These are phyloP conservation scores for Penicillium decumbens DNA, from an alignment of 2,329 filamentous ascomycete species.

Conservation along the genomic window DNA sequence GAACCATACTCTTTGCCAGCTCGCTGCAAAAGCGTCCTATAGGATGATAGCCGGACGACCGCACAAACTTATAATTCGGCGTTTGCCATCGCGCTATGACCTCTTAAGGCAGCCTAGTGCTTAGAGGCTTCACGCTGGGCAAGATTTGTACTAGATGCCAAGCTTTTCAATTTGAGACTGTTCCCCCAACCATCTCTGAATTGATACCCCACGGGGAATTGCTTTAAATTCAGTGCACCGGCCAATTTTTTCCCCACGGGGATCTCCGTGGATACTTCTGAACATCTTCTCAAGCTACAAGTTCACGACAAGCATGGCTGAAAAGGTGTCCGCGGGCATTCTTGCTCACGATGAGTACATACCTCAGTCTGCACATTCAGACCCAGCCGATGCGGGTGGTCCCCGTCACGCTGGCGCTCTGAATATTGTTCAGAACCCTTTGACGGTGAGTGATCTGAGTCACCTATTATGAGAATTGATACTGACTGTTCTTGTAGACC, in stretches of 20 bases:
- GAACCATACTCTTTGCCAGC: neutral
- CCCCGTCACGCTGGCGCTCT: slow-evolving; percentile 42
- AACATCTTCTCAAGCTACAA: neutral
- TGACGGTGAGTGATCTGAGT: slow-evolving; percentile 37
- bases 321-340: slow-evolving; percentile 5
- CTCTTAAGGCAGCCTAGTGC: neutral
- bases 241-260: neutral
- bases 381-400: slow-evolving; percentile 2
- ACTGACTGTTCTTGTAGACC: slow-evolving; percentile 24
- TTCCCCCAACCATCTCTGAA: neutral
- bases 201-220: slow-evolving; percentile 1
- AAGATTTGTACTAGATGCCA: neutral
- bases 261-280: neutral
- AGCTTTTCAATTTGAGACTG: neutral
- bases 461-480: neutral
- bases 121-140: neutral
- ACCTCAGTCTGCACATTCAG: neutral
- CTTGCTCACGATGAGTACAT: slow-evolving; percentile 11
- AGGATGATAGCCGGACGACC: neutral
- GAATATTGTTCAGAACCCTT: slow-evolving; percentile 47
- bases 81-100: neutral
- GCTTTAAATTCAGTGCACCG: slow-evolving; percentile 1
- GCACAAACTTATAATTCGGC: neutral
- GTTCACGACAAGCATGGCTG: slow-evolving; percentile 4
- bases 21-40: neutral